Evolutionary conservation across 2,329 filamentous ascomycete species (phyloP), one percentile per base, ranked within the genome.

Genomic region (Monosporascus sp.): DNA sequence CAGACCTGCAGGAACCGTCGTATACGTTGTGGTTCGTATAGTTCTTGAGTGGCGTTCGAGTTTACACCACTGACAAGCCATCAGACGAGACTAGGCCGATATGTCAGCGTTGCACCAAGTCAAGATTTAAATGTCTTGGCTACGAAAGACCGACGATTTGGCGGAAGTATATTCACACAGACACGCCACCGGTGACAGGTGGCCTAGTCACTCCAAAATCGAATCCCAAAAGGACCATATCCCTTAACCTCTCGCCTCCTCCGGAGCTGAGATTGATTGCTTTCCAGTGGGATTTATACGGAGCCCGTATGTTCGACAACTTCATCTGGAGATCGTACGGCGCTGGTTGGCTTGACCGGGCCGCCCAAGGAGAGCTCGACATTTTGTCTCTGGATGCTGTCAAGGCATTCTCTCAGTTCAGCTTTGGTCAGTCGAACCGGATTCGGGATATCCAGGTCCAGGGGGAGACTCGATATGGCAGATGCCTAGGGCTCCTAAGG

Each of bases 271-370:
- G 52, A 43, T 44, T 58, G 20, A 26, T 46, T 22, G 58, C 51
- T 20, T 60, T 60, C 22, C 52, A 56, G 48, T 41, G 43, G 43
- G 43, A 46, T 7, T 19, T 46, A 22, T 46, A 27, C 43, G 57
- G 47, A 3, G 52, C 58, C 20, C 52, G 55, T 16, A 57, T 59
- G 50, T 57, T 58, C 37, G 38, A 43, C 6, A 60, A 60, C 19
- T 60, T 60, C 16, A 44, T 60, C 22, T 60, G 58, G 58, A 57
- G 50, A n/a, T 55, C 58, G 3, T 60, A 60, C 11, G 58, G 58
- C 2, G 48, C 49, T 14, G 46, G 55, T 11, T 60, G 58, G 58
- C 51, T 60, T 17, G 53, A 59, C 16, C 56, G 52, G 41, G 58
- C 58, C 16, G 57, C 56, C 19, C 41, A 53, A 41, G 58, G 58